These are phyloP conservation scores for Fraxinus paxiana DNA, from an alignment of 305 asterid genomes.

Conservation along the genomic window DNA sequence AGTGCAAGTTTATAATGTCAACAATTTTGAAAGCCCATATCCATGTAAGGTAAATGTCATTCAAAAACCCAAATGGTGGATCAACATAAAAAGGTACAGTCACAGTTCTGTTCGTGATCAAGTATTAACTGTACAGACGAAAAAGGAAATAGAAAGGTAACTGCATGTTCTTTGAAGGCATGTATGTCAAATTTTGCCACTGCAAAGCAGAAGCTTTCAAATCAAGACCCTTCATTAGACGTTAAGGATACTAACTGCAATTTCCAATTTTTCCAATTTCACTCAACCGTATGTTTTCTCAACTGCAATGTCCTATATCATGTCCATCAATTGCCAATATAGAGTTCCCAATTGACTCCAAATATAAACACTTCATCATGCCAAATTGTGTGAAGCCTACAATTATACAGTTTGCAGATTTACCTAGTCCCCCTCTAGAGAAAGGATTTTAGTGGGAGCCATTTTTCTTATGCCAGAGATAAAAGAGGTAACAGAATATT, in stretches of 20 bases:
- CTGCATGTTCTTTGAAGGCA: neutral
- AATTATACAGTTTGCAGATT: neutral
- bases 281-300: neutral
- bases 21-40: neutral
- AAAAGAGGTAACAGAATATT: neutral
- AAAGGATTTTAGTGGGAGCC: neutral
- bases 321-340: neutral
- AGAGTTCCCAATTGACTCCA: neutral
- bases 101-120: conserved; percentile 1
- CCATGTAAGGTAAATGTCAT: neutral
- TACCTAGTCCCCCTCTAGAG: neutral
- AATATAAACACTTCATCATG: neutral
- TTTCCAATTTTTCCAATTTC: neutral
- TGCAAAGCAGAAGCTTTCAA: neutral
- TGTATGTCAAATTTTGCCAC: neutral
- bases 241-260: neutral
- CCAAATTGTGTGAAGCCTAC: neutral
- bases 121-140: neutral
- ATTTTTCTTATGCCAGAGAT: neutral
- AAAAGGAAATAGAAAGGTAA: neutral
- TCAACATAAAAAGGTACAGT: neutral
- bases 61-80: neutral
- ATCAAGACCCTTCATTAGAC: neutral
- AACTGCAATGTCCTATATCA: neutral
- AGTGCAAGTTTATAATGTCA: neutral